phyloP scores from a whole-genome alignment of 2,329 filamentous ascomycete species.

The Diaporthe ilicicola region DNA sequence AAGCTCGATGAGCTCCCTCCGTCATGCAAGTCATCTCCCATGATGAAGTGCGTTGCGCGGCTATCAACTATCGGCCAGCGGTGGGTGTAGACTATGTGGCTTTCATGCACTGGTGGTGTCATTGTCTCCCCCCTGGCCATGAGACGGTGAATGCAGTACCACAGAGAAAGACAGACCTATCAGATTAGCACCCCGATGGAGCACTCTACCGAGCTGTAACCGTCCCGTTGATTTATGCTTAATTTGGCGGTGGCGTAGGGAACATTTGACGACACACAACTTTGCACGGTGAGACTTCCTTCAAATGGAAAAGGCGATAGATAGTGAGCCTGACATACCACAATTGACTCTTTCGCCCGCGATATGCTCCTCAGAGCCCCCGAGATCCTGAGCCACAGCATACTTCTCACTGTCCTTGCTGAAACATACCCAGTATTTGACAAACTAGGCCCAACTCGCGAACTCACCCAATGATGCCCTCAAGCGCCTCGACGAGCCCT shows the following conservation, averaged over 20 bases:
- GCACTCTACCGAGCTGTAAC: neutral
- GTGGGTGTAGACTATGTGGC: neutral
- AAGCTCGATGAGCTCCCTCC: neutral
- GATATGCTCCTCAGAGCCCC: neutral
- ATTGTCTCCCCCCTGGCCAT: neutral
- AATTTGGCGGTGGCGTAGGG: neutral
- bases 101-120: neutral
- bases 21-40: conserved; percentile 1
- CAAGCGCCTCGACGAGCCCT: conserved; percentile 75
- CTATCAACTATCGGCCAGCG: conserved; percentile 3
- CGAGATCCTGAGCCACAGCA: no score
- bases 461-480: conserved; percentile 27
- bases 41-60: neutral
- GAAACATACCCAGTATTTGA: neutral
- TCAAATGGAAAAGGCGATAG: neutral
- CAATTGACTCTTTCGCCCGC: neutral
- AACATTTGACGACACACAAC: neutral
- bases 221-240: neutral
- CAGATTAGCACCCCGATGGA: neutral
- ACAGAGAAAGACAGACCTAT: neutral
- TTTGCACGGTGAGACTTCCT: neutral
- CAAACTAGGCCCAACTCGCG: neutral
- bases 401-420: neutral
- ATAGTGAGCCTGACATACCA: neutral
- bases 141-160: neutral